A percentile compares a stretch with the other conserved stretches of the same genome.
phyloP scores from a whole-genome alignment of 441 rosid species.

The Hypseocharis bilobata region DNA sequence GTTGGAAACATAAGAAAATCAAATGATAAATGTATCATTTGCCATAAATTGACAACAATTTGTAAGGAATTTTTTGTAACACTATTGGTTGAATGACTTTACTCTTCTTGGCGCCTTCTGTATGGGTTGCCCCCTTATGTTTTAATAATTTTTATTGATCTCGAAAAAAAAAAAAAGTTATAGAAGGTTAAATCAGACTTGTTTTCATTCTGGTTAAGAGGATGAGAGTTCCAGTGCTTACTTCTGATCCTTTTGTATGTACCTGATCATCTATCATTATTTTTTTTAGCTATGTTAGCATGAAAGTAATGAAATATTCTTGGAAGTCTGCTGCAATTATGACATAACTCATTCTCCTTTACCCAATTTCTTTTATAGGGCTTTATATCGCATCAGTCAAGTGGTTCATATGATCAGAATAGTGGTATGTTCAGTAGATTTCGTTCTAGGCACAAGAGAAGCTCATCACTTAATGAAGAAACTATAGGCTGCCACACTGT shows the following conservation, averaged over 20 bases:
- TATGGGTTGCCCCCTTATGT: too few relatives aligned
- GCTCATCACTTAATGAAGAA: constrained; percentile 52
- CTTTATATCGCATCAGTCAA: constrained; percentile 41
- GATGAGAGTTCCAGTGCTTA: not conserved
- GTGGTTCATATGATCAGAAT: constrained; percentile 49
- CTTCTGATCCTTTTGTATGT: not conserved
- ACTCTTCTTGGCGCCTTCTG: too few relatives aligned
- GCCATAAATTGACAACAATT: too few relatives aligned
- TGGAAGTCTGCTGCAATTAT: constrained; percentile 4
- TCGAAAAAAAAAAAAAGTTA: too few relatives aligned
- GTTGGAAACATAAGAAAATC: too few relatives aligned
- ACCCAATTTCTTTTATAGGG: constrained; percentile 36
- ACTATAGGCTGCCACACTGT: constrained; percentile 40
- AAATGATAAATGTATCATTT: too few relatives aligned
- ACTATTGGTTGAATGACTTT: too few relatives aligned
- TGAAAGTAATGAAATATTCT: not conserved
- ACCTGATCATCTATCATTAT: not conserved
- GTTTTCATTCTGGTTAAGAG: not conserved
- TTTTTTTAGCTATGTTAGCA: not conserved
- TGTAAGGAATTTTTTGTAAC: too few relatives aligned
- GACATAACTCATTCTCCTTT: constrained; percentile 16
- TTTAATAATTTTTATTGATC: too few relatives aligned
- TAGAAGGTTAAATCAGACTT: not conserved
- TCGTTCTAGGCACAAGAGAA: constrained; percentile 51
- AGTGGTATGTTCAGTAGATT: constrained; percentile 67